A percentile compares a stretch with the other conserved stretches of the same genome.
Evolutionary conservation across 2,329 filamentous ascomycete genomes (phyloP).

Genomic region (Verticillium isaacii): DNA sequence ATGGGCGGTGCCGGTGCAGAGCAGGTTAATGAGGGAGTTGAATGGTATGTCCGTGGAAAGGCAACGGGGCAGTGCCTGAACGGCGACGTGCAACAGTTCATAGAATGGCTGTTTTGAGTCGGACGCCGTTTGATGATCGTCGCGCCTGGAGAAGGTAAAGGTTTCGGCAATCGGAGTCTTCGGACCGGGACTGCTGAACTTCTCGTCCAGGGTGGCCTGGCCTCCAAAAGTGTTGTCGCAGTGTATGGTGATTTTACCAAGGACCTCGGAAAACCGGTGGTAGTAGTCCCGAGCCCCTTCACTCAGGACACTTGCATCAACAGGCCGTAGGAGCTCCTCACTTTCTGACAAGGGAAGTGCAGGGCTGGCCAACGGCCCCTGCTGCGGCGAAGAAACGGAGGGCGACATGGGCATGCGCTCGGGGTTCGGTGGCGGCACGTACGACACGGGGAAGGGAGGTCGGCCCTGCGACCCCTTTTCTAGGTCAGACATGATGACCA

Average conservation of each 20-base stretch:
- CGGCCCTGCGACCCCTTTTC: slow-evolving; percentile 74
- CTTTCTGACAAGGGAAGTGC: slow-evolving; percentile 34
- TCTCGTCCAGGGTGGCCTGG: slow-evolving; percentile 91
- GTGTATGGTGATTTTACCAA: slow-evolving; percentile 92
- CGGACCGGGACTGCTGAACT: slow-evolving; percentile 79
- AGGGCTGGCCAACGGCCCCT: slow-evolving; percentile 17
- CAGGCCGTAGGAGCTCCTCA: slow-evolving; percentile 63
- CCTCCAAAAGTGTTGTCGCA: slow-evolving; percentile 97
- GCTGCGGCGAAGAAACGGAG: slow-evolving; percentile 34
- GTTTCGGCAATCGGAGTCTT: slow-evolving; percentile 95
- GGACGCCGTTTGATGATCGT: slow-evolving; percentile 65
- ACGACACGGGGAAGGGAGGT: slow-evolving; percentile 80
- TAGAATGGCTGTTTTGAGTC: slow-evolving; percentile 95
- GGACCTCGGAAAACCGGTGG: slow-evolving; percentile 84
- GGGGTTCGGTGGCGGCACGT: slow-evolving; percentile 27
- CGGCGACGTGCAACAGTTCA: slow-evolving; percentile 88
- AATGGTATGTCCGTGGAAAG: slow-evolving; percentile 87
- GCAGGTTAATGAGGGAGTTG: slow-evolving; percentile 85
- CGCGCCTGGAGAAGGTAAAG: slow-evolving; percentile 82
- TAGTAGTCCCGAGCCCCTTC: slow-evolving; percentile 83
- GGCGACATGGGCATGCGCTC: slow-evolving; percentile 48
- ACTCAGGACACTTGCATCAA: slow-evolving; percentile 58
- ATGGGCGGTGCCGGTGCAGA: slow-evolving; percentile 96
- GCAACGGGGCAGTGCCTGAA: slow-evolving; percentile 92
- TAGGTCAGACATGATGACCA: slow-evolving; percentile 88